Evolutionary conservation across 176 grass and related monocot genomes (phyloP).

Genomic region (Triticum monococcum): DNA sequence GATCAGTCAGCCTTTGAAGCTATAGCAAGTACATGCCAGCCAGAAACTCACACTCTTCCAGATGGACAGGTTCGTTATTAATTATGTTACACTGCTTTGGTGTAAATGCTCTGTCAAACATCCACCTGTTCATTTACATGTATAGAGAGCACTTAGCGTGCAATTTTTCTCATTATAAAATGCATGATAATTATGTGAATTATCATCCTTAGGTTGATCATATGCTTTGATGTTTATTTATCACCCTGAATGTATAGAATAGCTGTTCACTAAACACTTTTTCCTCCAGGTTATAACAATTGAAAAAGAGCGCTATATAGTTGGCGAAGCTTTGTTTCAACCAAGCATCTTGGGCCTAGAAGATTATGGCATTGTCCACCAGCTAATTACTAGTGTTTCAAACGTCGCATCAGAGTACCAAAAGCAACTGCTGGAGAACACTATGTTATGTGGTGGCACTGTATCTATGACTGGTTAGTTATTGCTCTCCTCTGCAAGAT

Average conservation of each 20-base stretch:
- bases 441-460: constrained; percentile 88
- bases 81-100: neutral
- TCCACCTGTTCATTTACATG: neutral
- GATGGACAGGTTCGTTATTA: constrained; percentile 87
- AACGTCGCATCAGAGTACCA: constrained; percentile 91
- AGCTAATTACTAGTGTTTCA: constrained; percentile 75
- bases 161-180: constrained; percentile 1
- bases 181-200: neutral
- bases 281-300: constrained; percentile 78
- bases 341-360: constrained; percentile 83
- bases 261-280: neutral
- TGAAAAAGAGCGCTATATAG: constrained; percentile 71
- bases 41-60: constrained; percentile 86
- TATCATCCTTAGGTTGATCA: neutral
- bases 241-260: neutral
- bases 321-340: constrained; percentile 97
- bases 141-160: neutral
- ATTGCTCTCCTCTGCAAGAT: constrained; percentile 18
- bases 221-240: neutral
- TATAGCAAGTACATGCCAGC: constrained; percentile 53
- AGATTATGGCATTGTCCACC: constrained; percentile 93
- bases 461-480: constrained; percentile 77
- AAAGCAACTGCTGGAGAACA: constrained; percentile 89
- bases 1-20: constrained; percentile 75
- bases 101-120: neutral